Evolutionary conservation across 345 rosid genomes (phyloP), one percentile per base, ranked within the genome.

Genomic region (Corchorus olitorius): DNA sequence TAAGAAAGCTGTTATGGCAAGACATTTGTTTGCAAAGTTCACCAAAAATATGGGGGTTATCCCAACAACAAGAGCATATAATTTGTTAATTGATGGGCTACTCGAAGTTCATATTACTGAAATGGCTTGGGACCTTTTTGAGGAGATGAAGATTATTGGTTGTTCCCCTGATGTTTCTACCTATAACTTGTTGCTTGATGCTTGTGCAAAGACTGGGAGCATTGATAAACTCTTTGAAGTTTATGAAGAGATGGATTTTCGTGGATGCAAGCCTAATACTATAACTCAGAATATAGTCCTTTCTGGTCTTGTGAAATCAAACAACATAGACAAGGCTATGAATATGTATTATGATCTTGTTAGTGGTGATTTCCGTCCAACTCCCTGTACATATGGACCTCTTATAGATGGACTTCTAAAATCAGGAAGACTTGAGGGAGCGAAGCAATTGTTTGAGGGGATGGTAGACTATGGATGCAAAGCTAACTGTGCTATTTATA

Each of bases 371-470:
- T 89, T 93, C 86, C 83, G 82, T 80, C 98, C 98, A 14, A 89
- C 92, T 60, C 90, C 87, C 39, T 90, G 93, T 79, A 93, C 99
- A n/a, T 93, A 88, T 58, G 97, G 96, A 37, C 98, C 96, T 4
- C 89, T 95, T 68, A 71, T 95, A 48, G 96, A 93, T 61, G 97
- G 97, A 43, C 93, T 95, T 54, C 60, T 82, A 22, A 95, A 92
- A 86, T 79, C 88, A 9, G 89, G 89, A 76, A 88, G 94, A 85
- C 77, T 87, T 4, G 84, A 85, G 43, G 90, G 90, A 77, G 97
- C 97, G 37, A 83, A 83, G 75, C 71, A 88, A 73, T 84, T 93
- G 77, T 95, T 93, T 66, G 87, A 88, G 80, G 98, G 88, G 81
- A 95, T 93, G 99, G 68, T 52, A 45, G 92, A 93, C 49, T 90